A percentile compares a stretch with the other conserved stretches of the same genome.
These are phyloP conservation scores for Kuraishia borneana DNA, from an alignment of 805 yeast species.

Conservation along the genomic window DNA sequence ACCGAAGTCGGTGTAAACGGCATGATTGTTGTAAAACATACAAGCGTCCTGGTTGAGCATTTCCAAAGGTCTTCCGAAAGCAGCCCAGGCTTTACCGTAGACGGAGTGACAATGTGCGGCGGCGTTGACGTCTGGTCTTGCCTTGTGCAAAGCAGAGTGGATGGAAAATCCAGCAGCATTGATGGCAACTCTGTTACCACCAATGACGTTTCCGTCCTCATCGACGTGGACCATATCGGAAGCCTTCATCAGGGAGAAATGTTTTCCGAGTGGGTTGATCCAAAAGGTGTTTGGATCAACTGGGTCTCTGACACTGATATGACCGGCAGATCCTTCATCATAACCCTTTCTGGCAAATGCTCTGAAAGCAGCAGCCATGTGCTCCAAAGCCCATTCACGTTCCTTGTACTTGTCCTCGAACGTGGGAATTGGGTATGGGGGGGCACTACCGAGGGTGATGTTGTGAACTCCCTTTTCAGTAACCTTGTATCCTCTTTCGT, in stretches of 20 bases:
- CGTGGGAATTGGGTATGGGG: slow-evolving; percentile 39
- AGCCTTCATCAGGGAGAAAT: slow-evolving; percentile 50
- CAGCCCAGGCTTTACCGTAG: slow-evolving; percentile 54
- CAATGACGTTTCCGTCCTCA: slow-evolving; percentile 51
- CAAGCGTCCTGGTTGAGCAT: slow-evolving; percentile 78
- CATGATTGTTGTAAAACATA: slow-evolving; percentile 50
- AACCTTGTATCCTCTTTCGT: slow-evolving; percentile 23
- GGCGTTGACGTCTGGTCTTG: slow-evolving; percentile 60
- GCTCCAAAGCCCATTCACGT: slow-evolving; percentile 49
- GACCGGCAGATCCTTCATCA: slow-evolving; percentile 77
- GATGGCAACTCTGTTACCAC: slow-evolving; percentile 37
- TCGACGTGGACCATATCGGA: slow-evolving; percentile 56
- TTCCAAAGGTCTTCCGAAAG: slow-evolving; percentile 57
- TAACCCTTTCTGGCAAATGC: slow-evolving; percentile 71
- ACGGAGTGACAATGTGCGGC: slow-evolving; percentile 64
- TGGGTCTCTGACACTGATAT: slow-evolving; percentile 79
- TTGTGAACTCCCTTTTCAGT: slow-evolving; percentile 46
- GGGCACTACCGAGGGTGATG: slow-evolving; percentile 40
- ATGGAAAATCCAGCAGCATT: slow-evolving; percentile 65
- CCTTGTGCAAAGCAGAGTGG: slow-evolving; percentile 56
- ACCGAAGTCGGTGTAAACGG: slow-evolving; percentile 61
- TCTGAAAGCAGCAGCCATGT: slow-evolving; percentile 80
- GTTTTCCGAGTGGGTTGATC: slow-evolving; percentile 83
- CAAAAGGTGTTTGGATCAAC: slow-evolving; percentile 72
- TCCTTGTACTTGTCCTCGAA: slow-evolving; percentile 37